These are phyloP conservation scores for Leptographium radiaticola DNA, from an alignment of 2,329 filamentous ascomycete genomes.

Conservation along the genomic window DNA sequence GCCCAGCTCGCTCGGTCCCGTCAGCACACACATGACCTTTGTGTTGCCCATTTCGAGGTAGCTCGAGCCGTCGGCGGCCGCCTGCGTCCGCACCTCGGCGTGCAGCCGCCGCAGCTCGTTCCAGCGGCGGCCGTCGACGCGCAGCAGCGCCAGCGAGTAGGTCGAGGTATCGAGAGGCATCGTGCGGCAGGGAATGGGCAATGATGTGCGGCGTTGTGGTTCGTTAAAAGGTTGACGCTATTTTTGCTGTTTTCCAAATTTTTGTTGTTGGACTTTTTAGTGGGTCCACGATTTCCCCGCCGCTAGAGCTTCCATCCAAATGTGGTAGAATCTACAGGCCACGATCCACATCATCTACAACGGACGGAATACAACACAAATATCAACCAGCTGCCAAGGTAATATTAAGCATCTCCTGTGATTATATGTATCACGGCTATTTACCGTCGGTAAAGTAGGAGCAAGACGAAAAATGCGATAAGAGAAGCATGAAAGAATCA, in stretches of 20 bases:
- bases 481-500: too few species aligned
- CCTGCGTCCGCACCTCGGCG: conserved; percentile 83
- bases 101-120: conserved; percentile 87
- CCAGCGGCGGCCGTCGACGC: conserved; percentile 80
- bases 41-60: conserved; percentile 98
- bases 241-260: background rate
- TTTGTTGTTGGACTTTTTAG: background rate
- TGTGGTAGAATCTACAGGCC: too few species aligned
- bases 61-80: conserved; percentile 80
- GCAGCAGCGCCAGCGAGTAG: conserved; percentile 74
- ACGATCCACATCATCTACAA: too few species aligned
- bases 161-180: conserved; percentile 96
- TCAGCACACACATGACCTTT: conserved; percentile 86
- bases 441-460: too few species aligned
- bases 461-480: too few species aligned
- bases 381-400: too few species aligned
- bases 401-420: too few species aligned
- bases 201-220: background rate
- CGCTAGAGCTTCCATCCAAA: too few species aligned
- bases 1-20: conserved; percentile 62
- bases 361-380: too few species aligned
- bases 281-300: background rate
- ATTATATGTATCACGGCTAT: too few species aligned
- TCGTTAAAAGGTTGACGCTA: background rate
- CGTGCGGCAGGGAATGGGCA: background rate